Evolutionary conservation across 371 early-diverging fungal genomes (phyloP).

Genomic region (Capillidium rhysosporum): DNA sequence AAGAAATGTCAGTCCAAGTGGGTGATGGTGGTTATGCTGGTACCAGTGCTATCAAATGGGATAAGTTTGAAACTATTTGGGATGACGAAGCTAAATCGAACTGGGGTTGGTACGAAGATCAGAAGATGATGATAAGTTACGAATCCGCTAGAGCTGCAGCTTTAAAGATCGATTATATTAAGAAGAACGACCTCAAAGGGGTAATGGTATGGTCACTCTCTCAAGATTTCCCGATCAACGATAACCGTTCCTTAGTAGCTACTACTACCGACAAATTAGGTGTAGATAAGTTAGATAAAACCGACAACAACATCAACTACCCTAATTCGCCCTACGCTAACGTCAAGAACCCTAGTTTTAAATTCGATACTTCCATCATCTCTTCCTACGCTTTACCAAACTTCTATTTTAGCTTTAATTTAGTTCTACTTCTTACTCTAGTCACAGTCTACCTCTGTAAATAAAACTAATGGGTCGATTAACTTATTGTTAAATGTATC

Average conservation of each 20-base stretch:
- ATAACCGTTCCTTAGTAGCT: background rate
- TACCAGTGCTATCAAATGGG: background rate
- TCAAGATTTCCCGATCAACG: constrained; percentile 11
- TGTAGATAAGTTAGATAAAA: background rate
- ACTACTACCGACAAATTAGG: background rate
- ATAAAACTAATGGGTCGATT: no score
- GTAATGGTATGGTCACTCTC: constrained; percentile 3
- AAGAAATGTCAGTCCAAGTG: background rate
- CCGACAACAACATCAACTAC: constrained; percentile 2
- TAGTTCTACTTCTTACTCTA: no score
- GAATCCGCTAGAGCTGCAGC: background rate
- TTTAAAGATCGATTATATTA: constrained; percentile 2
- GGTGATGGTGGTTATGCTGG: background rate
- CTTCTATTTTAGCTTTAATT: no score
- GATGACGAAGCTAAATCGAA: background rate
- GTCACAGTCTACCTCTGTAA: no score
- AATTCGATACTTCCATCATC: background rate
- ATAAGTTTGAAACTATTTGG: background rate
- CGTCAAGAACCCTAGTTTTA: background rate
- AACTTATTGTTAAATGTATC: no score
- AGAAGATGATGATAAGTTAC: background rate
- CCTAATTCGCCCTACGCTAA: background rate
- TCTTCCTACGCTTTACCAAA: background rate
- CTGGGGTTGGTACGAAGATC: background rate
- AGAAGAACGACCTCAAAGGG: background rate